These are phyloP conservation scores for Trichoderma harzianum DNA, from an alignment of 2,329 filamentous ascomycete species.

Conservation along the genomic window DNA sequence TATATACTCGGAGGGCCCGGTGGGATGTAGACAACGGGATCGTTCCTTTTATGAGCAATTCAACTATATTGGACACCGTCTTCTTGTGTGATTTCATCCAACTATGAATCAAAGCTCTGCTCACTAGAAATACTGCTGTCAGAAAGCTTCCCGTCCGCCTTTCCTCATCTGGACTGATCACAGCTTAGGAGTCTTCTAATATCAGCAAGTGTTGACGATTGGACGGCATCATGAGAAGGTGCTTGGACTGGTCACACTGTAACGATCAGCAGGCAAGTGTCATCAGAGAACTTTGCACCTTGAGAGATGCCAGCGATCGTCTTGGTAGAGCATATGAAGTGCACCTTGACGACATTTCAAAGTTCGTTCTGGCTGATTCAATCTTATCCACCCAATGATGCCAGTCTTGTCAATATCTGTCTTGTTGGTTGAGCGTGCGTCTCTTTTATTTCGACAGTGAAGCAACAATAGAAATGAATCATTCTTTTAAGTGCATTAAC, in stretches of 20 bases:
- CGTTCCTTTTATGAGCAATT: no score
- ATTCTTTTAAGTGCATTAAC: neutral
- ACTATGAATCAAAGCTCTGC: no score
- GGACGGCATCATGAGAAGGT: neutral
- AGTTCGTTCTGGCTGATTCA: neutral
- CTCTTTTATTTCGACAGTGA: neutral
- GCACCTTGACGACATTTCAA: neutral
- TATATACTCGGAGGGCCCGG: constrained; percentile 45
- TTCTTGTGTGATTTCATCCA: no score
- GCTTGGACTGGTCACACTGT: neutral
- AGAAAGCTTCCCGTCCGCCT: no score
- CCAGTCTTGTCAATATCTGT: neutral
- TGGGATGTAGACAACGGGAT: constrained; percentile 43
- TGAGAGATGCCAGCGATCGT: neutral
- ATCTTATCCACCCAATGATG: neutral
- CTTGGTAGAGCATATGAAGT: neutral
- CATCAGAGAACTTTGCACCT: neutral
- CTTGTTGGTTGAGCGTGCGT: neutral
- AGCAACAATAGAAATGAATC: neutral
- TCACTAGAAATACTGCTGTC: no score
- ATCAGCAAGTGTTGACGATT: no score
- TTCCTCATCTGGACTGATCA: no score
- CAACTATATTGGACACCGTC: no score
- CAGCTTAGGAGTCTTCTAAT: no score
- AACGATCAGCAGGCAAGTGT: neutral